These are phyloP conservation scores for Ramalina peruviana DNA, from an alignment of 495 filamentous ascomycete species.

Conservation along the genomic window DNA sequence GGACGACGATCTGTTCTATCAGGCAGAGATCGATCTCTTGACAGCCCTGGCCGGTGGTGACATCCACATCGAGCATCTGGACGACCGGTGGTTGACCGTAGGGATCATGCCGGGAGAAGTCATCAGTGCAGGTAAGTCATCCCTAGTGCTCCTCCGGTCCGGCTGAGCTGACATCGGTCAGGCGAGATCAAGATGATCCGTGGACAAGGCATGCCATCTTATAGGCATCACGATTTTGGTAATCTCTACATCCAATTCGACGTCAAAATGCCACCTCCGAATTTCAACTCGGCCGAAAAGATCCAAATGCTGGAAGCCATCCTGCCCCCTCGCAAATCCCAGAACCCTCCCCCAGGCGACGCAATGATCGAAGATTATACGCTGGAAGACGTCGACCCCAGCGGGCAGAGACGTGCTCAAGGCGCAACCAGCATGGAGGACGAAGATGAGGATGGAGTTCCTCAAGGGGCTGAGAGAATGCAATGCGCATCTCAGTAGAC, in stretches of 20 bases:
- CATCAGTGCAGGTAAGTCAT: slow-evolving; percentile 71
- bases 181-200: slow-evolving; percentile 86
- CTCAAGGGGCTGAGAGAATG: slow-evolving; percentile 76
- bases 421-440: slow-evolving; percentile 62
- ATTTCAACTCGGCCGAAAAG: slow-evolving; percentile 35
- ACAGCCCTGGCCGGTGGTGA: slow-evolving; percentile 85
- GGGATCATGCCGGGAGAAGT: slow-evolving; percentile 86
- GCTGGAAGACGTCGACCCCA: slow-evolving; percentile 70
- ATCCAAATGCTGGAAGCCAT: slow-evolving; percentile 57
- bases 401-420: slow-evolving; percentile 57
- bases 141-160: neutral
- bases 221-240: slow-evolving; percentile 86
- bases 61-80: slow-evolving; percentile 88
- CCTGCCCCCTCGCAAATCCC: slow-evolving; percentile 54
- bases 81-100: slow-evolving; percentile 89
- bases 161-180: slow-evolving; percentile 25
- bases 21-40: slow-evolving; percentile 88
- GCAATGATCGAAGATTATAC: slow-evolving; percentile 79
- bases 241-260: slow-evolving; percentile 97
- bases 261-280: slow-evolving; percentile 74
- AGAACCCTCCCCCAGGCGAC: slow-evolving; percentile 52
- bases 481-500: slow-evolving; percentile 95
- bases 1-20: slow-evolving; percentile 91
- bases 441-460: slow-evolving; percentile 59
- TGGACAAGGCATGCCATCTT: slow-evolving; percentile 96